These are phyloP conservation scores for Pleurozium schreberi DNA, from an alignment of 225 moss, liverwort and hornwort genomes.

Conservation along the genomic window DNA sequence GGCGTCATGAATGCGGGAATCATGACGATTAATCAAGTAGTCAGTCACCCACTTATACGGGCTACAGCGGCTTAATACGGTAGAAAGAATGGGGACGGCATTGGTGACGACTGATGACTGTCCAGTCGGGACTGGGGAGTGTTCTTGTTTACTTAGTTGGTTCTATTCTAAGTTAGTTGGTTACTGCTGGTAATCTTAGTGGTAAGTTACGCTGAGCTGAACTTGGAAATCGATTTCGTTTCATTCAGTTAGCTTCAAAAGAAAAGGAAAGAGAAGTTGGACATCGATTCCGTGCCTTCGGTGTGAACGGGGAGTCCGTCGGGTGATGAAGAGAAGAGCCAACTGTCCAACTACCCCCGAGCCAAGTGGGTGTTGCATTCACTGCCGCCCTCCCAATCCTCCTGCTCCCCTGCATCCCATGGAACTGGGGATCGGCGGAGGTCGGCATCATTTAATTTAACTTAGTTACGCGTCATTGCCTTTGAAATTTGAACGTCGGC, in stretches of 20 bases:
- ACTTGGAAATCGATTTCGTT: no score
- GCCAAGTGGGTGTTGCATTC: not conserved
- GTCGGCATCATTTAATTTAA: no score
- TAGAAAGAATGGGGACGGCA: not conserved
- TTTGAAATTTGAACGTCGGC: not conserved
- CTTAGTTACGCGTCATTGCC: not conserved
- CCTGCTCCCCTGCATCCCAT: not conserved
- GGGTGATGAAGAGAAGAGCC: not conserved
- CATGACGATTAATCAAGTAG: not conserved
- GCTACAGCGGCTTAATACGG: not conserved
- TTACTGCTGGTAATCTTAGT: not conserved
- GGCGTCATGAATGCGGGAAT: conserved; percentile 1
- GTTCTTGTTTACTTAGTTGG: not conserved
- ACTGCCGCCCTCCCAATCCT: not conserved
- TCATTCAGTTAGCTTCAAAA: no score
- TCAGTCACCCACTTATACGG: not conserved
- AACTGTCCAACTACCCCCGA: not conserved
- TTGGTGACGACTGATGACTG: not conserved
- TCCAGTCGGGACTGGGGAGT: not conserved
- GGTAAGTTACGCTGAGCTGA: no score
- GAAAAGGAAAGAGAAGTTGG: no score
- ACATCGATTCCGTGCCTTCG: not conserved
- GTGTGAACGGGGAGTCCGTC: not conserved
- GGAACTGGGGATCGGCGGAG: not conserved
- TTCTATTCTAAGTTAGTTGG: no score